Evolutionary conservation across 495 filamentous ascomycete species (phyloP).

Genomic region (Venustampulla echinocandica): DNA sequence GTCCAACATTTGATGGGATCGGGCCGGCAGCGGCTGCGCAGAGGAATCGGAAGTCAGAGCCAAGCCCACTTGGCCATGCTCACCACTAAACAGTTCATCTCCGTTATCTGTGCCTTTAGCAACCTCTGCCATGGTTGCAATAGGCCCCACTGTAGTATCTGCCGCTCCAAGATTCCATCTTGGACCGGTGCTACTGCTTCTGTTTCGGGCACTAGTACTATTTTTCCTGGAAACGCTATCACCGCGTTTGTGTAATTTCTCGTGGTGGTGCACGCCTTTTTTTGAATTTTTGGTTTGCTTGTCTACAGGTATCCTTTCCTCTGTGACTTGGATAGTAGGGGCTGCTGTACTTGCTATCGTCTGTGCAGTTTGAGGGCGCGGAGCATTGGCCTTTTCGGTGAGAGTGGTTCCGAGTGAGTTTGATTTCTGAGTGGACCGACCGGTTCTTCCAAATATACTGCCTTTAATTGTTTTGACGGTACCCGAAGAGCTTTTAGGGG

Average conservation of each 20-base stretch:
- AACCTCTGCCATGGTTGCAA: background rate
- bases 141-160: background rate
- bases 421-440: constrained; percentile 30
- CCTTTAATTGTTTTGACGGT: constrained; percentile 64
- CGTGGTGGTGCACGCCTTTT: constrained; percentile 22
- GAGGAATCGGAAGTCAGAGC: background rate
- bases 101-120: background rate
- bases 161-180: constrained; percentile 3
- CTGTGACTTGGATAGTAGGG: constrained; percentile 42
- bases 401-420: constrained; percentile 23
- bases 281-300: constrained; percentile 6
- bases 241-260: constrained; percentile 39
- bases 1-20: constrained; percentile 38
- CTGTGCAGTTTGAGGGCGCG: constrained; percentile 38
- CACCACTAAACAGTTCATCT: background rate
- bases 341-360: constrained; percentile 29
- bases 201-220: constrained; percentile 1
- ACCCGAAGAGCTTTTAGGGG: constrained; percentile 60
- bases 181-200: constrained; percentile 20
- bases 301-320: constrained; percentile 27
- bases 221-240: constrained; percentile 22
- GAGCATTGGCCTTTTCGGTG: constrained; percentile 24
- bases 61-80: background rate
- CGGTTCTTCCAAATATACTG: constrained; percentile 59
- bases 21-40: constrained; percentile 33